Conservation (phyloP, 139 green algal genomes). For the Limnomonas spitsbergensis region DNA sequence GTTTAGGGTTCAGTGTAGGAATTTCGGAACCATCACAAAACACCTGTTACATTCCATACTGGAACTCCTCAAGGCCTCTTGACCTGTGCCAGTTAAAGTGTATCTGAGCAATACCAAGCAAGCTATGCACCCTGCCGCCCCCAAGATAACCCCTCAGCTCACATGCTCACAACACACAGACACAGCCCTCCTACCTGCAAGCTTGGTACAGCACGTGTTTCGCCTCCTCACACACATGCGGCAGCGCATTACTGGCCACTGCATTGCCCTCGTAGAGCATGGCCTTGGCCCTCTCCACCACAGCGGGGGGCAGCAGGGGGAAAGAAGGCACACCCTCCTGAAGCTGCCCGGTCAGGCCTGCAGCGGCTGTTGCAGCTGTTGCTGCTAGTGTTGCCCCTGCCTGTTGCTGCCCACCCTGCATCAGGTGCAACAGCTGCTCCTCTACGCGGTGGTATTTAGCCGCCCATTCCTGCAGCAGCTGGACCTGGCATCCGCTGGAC, state of each 20-base stretch:
- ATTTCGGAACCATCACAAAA: background rate
- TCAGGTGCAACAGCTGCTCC: background rate
- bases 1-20: too few species aligned
- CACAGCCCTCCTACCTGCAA: background rate
- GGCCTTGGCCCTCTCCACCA: background rate
- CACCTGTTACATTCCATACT: background rate
- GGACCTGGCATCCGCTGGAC: background rate
- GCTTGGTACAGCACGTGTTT: background rate
- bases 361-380: too few species aligned
- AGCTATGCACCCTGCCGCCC: too few species aligned
- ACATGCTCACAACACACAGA: too few species aligned
- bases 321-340: background rate
- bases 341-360: background rate
- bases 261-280: background rate
- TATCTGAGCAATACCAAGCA: background rate
- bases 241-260: background rate
- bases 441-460: background rate
- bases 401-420: background rate
- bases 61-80: background rate
- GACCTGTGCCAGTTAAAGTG: background rate
- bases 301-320: background rate
- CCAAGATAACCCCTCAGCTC: too few species aligned
- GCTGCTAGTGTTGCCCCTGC: too few species aligned
- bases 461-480: background rate
- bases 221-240: background rate